Percentiles rank a stretch among this genome's conserved stretches.
Conservation (phyloP, 2,329 filamentous ascomycete species). For the Immersiporthe knoxdaviesiana region DNA sequence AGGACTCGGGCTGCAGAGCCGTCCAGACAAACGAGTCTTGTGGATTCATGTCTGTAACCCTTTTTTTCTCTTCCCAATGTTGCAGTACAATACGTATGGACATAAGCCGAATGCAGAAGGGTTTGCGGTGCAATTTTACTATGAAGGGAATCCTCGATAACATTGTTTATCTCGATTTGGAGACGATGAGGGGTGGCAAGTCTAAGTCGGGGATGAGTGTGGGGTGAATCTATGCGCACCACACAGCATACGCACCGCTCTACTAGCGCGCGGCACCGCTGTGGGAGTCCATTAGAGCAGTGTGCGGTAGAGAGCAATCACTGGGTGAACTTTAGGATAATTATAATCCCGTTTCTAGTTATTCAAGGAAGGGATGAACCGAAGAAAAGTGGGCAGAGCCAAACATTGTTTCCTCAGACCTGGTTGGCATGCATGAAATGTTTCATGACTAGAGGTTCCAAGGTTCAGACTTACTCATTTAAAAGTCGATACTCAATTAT, state of each 20-base stretch:
- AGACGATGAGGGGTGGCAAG: neutral
- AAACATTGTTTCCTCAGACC: neutral
- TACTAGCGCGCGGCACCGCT: neutral
- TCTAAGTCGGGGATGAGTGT: constrained; percentile 17
- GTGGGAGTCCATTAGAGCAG: neutral
- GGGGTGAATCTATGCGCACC: constrained; percentile 14
- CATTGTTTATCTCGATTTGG: neutral
- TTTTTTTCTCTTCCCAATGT: too few species aligned
- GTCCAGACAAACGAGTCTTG: constrained; percentile 26
- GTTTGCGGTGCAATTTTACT: neutral
- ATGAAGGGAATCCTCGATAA: neutral
- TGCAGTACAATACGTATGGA: neutral
- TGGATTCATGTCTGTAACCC: constrained; percentile 13
- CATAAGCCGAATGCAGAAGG: neutral
- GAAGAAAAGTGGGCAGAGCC: too few species aligned
- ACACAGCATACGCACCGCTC: neutral
- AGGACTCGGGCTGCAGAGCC: constrained; percentile 19
- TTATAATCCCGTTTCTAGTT: too few species aligned
- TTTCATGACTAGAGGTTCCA: neutral
- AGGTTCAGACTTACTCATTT: neutral
- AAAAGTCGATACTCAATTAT: too few species aligned
- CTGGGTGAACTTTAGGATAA: too few species aligned
- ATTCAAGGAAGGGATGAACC: too few species aligned
- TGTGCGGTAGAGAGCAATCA: too few species aligned
- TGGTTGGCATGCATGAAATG: neutral